phyloP scores from a whole-genome alignment of 2,329 filamentous ascomycete species.

The Trichoderma harzianum region DNA sequence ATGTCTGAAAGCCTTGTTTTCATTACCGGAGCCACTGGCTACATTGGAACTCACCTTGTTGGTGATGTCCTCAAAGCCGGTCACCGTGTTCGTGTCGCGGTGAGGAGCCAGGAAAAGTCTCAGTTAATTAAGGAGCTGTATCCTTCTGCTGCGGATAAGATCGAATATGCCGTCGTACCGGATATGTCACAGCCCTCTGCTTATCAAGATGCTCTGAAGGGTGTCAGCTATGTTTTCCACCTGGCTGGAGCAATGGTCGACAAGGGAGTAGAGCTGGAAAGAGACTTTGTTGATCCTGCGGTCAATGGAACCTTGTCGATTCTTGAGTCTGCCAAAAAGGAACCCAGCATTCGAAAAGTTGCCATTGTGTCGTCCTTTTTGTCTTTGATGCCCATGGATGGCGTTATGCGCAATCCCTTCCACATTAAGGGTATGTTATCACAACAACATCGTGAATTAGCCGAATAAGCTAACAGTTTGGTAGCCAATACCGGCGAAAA shows the following conservation, averaged over 20 bases:
- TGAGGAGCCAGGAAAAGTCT: slow-evolving; percentile 17
- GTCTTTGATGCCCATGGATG: slow-evolving; percentile 16
- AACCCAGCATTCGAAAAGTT: slow-evolving; percentile 15
- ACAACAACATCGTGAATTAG: accelerated
- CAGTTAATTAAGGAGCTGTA: slow-evolving; percentile 12
- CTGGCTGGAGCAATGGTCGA: slow-evolving; percentile 23
- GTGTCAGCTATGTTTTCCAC: slow-evolving; percentile 35
- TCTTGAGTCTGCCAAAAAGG: slow-evolving; percentile 15
- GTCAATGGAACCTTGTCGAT: slow-evolving; percentile 19
- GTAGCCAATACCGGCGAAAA: background rate
- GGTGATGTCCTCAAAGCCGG: slow-evolving; percentile 15
- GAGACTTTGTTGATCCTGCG: slow-evolving; percentile 19
- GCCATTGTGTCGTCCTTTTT: slow-evolving; percentile 20
- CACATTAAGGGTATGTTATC: slow-evolving; percentile 15
- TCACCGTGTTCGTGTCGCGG: slow-evolving; percentile 18
- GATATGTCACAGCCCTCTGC: slow-evolving; percentile 31
- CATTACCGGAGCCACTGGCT: slow-evolving; percentile 22
- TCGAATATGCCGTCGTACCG: background rate
- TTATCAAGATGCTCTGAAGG: slow-evolving; percentile 36
- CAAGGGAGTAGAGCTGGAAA: slow-evolving; percentile 18
- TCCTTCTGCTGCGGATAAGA: slow-evolving; percentile 12
- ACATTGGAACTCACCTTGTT: slow-evolving; percentile 19
- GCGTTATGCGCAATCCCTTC: background rate
- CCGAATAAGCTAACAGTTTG: background rate
- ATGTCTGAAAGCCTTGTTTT: slow-evolving; percentile 15